A percentile compares a stretch with the other conserved stretches of the same genome.
Conservation (phyloP, 495 filamentous ascomycete genomes). For the Neurospora sp. region DNA sequence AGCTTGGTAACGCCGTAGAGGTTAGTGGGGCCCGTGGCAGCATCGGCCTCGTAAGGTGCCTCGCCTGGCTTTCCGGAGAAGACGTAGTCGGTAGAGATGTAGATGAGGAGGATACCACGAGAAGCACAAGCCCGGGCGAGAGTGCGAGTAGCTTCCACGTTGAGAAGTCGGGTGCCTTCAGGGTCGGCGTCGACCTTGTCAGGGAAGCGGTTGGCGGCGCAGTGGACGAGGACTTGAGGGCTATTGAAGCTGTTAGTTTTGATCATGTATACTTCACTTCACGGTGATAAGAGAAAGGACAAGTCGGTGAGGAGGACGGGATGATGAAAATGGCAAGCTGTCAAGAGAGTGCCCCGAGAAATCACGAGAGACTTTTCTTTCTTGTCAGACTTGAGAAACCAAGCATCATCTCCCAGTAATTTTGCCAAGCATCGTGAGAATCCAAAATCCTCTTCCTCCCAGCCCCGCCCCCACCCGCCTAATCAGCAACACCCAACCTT, state of each 20-base stretch:
- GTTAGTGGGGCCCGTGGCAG: slow-evolving; percentile 61
- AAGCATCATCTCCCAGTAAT: not conserved
- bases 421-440: not conserved
- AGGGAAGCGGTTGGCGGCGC: slow-evolving; percentile 85
- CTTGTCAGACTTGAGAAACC: not conserved
- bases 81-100: slow-evolving; percentile 94
- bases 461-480: not conserved
- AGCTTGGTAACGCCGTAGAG: slow-evolving; percentile 83
- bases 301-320: not conserved
- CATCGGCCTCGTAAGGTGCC: slow-evolving; percentile 67
- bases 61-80: slow-evolving; percentile 75
- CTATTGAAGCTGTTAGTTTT: not conserved
- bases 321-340: not conserved
- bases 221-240: not conserved
- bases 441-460: not conserved
- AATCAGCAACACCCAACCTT: not conserved
- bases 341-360: not conserved
- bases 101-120: slow-evolving; percentile 63
- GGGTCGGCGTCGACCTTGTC: slow-evolving; percentile 77
- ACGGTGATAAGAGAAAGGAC: not conserved
- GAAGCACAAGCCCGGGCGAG: slow-evolving; percentile 58
- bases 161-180: slow-evolving; percentile 61
- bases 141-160: slow-evolving; percentile 56
- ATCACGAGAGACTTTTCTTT: not conserved
- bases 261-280: slow-evolving; percentile 24